Percentiles rank a stretch among this genome's conserved stretches.
Conservation (phyloP, 805 yeast species). For the Kregervanrija pseudodelftensis region DNA sequence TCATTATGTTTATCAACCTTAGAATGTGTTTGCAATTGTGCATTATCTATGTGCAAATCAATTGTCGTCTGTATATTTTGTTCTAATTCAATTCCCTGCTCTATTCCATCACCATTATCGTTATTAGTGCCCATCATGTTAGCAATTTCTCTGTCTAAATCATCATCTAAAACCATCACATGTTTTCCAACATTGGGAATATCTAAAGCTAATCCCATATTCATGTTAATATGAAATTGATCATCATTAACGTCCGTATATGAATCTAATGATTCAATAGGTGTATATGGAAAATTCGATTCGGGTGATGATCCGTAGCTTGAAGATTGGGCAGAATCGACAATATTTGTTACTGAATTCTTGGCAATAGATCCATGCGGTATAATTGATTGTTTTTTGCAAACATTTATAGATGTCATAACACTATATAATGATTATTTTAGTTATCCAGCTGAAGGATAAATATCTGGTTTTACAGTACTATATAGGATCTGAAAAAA, state of each 20-base stretch:
- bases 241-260: slow-evolving; percentile 6
- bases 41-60: background rate
- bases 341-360: too few species aligned
- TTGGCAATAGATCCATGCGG: too few species aligned
- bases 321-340: background rate
- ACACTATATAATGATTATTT: too few species aligned
- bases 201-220: background rate
- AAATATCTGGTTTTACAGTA: too few species aligned
- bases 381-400: too few species aligned
- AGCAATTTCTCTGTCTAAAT: slow-evolving; percentile 4
- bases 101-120: too few species aligned
- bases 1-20: background rate
- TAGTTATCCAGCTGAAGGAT: too few species aligned
- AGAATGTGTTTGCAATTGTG: too few species aligned
- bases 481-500: too few species aligned
- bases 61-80: background rate
- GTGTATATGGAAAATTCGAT: slow-evolving; percentile 16
- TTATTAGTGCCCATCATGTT: background rate
- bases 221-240: background rate
- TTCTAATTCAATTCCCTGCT: background rate
- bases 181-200: too few species aligned
- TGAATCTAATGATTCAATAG: slow-evolving; percentile 17
- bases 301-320: slow-evolving; percentile 12
- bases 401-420: too few species aligned
- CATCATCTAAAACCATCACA: slow-evolving; percentile 1